Base-by-base conservation (phyloP, 2,329 filamentous ascomycete species). In the Aureobasidium sp. region DNA sequence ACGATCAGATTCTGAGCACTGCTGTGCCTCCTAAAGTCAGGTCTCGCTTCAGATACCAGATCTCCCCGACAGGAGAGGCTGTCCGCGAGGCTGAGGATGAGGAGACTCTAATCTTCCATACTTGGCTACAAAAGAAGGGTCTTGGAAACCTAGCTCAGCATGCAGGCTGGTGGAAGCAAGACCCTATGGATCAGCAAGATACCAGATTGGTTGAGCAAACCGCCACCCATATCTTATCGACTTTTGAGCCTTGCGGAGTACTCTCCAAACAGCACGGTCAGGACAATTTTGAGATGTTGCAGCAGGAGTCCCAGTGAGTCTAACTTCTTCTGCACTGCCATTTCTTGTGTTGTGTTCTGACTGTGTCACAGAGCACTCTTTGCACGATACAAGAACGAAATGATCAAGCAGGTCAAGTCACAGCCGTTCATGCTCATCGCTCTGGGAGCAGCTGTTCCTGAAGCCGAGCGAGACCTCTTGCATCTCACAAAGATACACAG, bases 401-500 rank as follows among this genome's bases (percentile, higher is more conserved):
- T 48, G 42, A 58, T 58, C 31, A 48, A 20, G 14, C 55, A 58
- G 42, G 55, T 29, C 29, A 47, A 58, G 25, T 37, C 55, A 15
- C 42, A 47, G 31, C 55, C 55, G 3, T 58, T 42, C 41, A 14
- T 58, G 55, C 55, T 58, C 44, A 27, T 58, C 22, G 55, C 55
- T 29, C 31, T 58, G 11, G 31, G 39, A 9, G 42, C 55, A 47
- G 55, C 55, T 12, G 55, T 58, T 3, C 55, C 55, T 9, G 42
- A 47, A 37, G 42, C 29, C 14, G 42, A 47, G 42, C 55, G 55
- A 29, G 42, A 36, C 22, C 14, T 48, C 5, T 22, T 58, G 20
- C 55, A 47, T 29, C 55, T 58, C 15, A 48, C 55, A 5, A 58
- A 58, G 14, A 44, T 58, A 20, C 55, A 58, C 55, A 58, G 55